Evolutionary conservation across 306 rosid species (phyloP).

Genomic region (Pyrus bretschneideri): DNA sequence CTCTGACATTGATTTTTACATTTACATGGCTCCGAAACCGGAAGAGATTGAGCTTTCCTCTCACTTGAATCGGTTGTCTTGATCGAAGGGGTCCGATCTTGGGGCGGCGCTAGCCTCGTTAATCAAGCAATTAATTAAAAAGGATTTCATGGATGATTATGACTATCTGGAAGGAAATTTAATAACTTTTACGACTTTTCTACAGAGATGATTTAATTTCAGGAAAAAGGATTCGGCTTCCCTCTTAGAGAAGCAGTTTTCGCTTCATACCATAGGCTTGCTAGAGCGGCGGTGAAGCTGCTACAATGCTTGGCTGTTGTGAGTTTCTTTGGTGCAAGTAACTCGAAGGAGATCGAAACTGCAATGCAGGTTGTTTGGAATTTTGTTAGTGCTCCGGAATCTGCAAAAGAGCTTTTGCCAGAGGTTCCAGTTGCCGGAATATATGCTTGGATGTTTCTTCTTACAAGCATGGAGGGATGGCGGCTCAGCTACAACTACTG

Average conservation of each 20-base stretch:
- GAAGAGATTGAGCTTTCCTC: neutral
- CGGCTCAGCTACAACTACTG: conserved; percentile 13
- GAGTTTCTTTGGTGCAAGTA: conserved; percentile 21
- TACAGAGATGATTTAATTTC: neutral
- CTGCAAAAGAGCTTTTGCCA: conserved; percentile 2
- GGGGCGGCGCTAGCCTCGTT: conserved; percentile 10
- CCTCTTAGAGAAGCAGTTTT: conserved; percentile 10
- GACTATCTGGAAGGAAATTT: conserved; percentile 3
- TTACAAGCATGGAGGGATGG: conserved; percentile 20
- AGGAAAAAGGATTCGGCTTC: conserved; percentile 19
- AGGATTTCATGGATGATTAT: neutral
- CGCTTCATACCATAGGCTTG: conserved; percentile 18
- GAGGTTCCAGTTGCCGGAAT: conserved; percentile 17
- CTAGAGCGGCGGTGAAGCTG: conserved; percentile 14
- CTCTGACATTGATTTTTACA: no score
- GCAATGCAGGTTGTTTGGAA: conserved; percentile 31
- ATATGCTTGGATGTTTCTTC: conserved; percentile 34
- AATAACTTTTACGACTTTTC: conserved; percentile 1
- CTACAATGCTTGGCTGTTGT: conserved; percentile 27
- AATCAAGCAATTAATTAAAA: neutral
- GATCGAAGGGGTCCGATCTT: neutral
- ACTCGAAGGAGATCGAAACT: conserved; percentile 15
- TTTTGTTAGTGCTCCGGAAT: conserved; percentile 7
- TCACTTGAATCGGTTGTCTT: neutral
- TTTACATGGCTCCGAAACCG: neutral